Evolutionary conservation across 179 eudicot genomes (phyloP), one percentile per base, ranked within the genome.

Genomic region (Silene coronaria): DNA sequence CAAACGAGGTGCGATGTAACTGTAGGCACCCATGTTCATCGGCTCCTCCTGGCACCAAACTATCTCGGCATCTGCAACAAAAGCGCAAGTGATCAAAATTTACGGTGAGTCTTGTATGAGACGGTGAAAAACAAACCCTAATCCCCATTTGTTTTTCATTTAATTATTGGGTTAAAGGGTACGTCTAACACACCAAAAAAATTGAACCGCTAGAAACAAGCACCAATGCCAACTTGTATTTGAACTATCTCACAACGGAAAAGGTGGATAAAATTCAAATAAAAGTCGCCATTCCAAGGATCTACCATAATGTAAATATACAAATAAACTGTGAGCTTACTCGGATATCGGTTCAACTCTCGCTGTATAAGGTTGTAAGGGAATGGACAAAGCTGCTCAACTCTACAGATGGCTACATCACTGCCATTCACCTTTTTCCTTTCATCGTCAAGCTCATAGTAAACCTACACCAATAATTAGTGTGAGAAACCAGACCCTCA

Each of bases 1-100:
- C 59, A 94, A 89, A 22, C 98, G 92, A 3, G 92, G 94, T 32
- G 87, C 86, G 23, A 92, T 85, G 83, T 92, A 92, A 70, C 74
- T 79, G 86, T 86, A 90, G 16, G 90, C 97, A 6, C 96, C 98
- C 98, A 92, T 94, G 91, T 94, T 94, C 98, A 94, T 89, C 30
- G 97, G 97, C 88, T 94, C 98, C 80, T 94, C 98, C 78, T 94
- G 96, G 86, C 97, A 94, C 98, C 97, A 94, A 17, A 90, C 97
- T 38, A 94, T 70, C 86, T 92, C 97, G 2, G 97, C 97, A 86
- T 92, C 98, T 94, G 92, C 72, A 80, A 65, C 68, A n/a, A n/a
- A n/a, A n/a, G n/a, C n/a, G n/a, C n/a, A n/a, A 42, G 48, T 42
- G 9, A 42, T 42, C 48, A 42, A 3, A 28, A 42, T 42, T 42